Evolutionary conservation across 2,329 filamentous ascomycete genomes (phyloP).

Genomic region (Rhytidhysteron rufulum): DNA sequence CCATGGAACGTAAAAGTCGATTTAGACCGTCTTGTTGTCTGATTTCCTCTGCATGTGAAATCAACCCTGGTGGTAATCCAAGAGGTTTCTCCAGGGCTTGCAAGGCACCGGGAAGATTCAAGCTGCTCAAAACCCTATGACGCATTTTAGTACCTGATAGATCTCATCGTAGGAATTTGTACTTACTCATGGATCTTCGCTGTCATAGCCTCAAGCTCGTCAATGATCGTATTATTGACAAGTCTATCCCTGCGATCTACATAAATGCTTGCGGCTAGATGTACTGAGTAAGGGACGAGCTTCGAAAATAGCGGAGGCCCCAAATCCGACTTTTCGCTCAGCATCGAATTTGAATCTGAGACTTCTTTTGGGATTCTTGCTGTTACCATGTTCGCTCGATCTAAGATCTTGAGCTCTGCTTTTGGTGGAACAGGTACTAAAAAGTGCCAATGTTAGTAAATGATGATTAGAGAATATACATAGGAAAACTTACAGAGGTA

Average conservation of each 20-base stretch:
- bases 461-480: not conserved
- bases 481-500: conserved; percentile 62
- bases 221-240: conserved; percentile 82
- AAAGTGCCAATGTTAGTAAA: conserved; percentile 2
- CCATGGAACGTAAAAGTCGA: conserved; percentile 72
- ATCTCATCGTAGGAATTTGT: conserved; percentile 3
- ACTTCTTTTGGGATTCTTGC: conserved; percentile 78
- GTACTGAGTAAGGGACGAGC: conserved; percentile 91
- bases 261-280: conserved; percentile 92
- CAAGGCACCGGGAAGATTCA: conserved; percentile 86
- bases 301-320: conserved; percentile 84
- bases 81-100: conserved; percentile 94
- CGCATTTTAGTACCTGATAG: conserved; percentile 5
- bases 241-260: conserved; percentile 86
- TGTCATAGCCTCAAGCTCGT: conserved; percentile 77
- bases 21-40: conserved; percentile 83
- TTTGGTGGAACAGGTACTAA: conserved; percentile 77
- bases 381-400: conserved; percentile 84
- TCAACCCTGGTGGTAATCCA: conserved; percentile 77
- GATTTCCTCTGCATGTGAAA: conserved; percentile 91
- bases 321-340: conserved; percentile 77
- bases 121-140: conserved; percentile 61
- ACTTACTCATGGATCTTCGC: conserved; percentile 67
- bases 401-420: conserved; percentile 78
- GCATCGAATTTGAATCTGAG: conserved; percentile 70